Evolutionary conservation across 1,284 basidiomycete genomes (phyloP).

Genomic region (Calocybe gambosa): DNA sequence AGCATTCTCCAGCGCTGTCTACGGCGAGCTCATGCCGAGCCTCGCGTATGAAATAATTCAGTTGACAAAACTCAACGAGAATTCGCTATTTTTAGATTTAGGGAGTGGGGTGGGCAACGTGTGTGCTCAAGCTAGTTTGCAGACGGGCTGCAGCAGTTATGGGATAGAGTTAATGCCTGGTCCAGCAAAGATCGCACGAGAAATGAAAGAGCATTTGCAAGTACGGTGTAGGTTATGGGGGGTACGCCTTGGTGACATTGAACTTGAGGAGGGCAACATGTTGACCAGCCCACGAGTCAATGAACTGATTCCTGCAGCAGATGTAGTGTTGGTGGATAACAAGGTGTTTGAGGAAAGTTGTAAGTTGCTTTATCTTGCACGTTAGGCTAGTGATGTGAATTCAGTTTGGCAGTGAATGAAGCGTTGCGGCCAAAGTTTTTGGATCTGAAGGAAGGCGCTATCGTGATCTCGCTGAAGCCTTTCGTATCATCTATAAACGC

Average conservation of each 20-base stretch:
- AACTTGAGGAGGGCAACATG: conserved; percentile 73
- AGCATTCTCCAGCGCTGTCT: conserved; percentile 70
- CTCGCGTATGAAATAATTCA: conserved; percentile 61
- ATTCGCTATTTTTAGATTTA: conserved; percentile 68
- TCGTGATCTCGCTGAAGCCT: conserved; percentile 68
- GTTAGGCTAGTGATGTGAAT: conserved; percentile 1
- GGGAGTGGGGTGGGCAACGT: conserved; percentile 77
- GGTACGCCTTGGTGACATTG: conserved; percentile 56
- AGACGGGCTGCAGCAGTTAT: conserved; percentile 67
- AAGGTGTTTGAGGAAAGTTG: conserved; percentile 68
- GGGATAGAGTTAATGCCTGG: conserved; percentile 63
- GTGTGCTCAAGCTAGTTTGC: conserved; percentile 66
- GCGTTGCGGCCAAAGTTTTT: conserved; percentile 66
- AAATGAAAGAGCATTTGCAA: conserved; percentile 56
- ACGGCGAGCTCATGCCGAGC: conserved; percentile 71
- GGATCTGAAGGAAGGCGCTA: conserved; percentile 74
- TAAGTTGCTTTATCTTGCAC: conserved; percentile 31
- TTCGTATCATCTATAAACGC: conserved; percentile 60
- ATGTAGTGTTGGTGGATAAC: conserved; percentile 75
- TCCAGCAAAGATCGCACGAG: conserved; percentile 58
- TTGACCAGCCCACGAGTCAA: conserved; percentile 52
- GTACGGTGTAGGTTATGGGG: conserved; percentile 75
- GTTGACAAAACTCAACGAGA: conserved; percentile 48
- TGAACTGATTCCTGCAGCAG: conserved; percentile 58
- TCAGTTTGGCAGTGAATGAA: conserved; percentile 54